Evolutionary conservation across 1,284 basidiomycete species (phyloP).

Genomic region (Naganishia albida): DNA sequence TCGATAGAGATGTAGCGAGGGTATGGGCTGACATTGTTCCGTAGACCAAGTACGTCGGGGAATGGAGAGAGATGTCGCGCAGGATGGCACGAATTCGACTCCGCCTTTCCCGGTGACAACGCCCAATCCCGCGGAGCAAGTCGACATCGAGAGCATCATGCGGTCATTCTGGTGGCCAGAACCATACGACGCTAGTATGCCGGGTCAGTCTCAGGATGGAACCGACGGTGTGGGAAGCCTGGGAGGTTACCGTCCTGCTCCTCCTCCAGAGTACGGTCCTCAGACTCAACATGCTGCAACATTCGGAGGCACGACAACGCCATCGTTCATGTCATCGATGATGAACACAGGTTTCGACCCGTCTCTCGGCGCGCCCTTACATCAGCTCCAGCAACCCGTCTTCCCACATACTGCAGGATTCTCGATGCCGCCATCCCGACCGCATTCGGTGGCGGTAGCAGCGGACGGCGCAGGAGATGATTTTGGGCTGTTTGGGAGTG

Average conservation of each 20-base stretch:
- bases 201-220: neutral
- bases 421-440: neutral
- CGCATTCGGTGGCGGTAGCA: neutral
- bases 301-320: neutral
- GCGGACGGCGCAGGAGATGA: slow-evolving; percentile 5
- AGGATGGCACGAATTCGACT: no score
- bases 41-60: no score
- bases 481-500: slow-evolving; percentile 13
- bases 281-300: neutral
- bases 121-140: slow-evolving; percentile 2
- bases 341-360: slow-evolving; percentile 28
- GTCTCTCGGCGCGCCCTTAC: slow-evolving; percentile 14
- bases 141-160: slow-evolving; percentile 26
- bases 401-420: slow-evolving; percentile 6
- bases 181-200: slow-evolving; percentile 1
- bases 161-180: slow-evolving; percentile 26
- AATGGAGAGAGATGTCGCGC: no score
- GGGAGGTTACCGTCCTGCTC: neutral
- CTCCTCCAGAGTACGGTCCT: neutral
- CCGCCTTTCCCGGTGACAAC: no score
- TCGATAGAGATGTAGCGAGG: neutral
- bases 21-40: neutral
- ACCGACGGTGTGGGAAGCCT: neutral
- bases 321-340: slow-evolving; percentile 1
- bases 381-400: slow-evolving; percentile 24